phyloP scores from a whole-genome alignment of 1,284 basidiomycete species.

The Bothia castanella region DNA sequence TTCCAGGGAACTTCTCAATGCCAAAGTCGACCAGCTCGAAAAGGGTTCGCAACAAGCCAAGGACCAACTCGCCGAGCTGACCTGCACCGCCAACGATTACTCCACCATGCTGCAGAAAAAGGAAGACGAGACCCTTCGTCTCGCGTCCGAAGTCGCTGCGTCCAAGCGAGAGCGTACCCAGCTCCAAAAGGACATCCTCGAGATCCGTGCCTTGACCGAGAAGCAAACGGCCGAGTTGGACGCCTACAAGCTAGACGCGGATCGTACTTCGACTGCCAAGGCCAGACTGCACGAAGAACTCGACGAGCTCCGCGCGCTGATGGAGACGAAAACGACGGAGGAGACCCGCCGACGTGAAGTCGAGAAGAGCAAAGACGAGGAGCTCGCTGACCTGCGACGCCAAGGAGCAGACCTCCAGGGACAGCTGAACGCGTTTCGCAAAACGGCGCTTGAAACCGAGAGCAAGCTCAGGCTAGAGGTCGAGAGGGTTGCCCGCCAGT shows the following conservation, averaged over 20 bases:
- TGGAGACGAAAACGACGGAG: constrained; percentile 85
- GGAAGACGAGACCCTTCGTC: constrained; percentile 64
- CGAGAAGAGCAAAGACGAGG: constrained; percentile 84
- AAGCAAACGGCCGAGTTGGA: constrained; percentile 64
- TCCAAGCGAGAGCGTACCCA: constrained; percentile 53
- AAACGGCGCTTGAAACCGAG: constrained; percentile 56
- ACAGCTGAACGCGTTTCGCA: constrained; percentile 58
- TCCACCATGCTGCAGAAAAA: constrained; percentile 76
- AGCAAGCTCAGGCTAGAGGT: constrained; percentile 68
- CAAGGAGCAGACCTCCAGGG: constrained; percentile 60
- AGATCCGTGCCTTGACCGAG: constrained; percentile 68
- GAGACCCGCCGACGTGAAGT: constrained; percentile 81
- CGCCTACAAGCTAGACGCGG: constrained; percentile 59
- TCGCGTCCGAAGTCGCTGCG: constrained; percentile 56
- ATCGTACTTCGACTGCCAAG: constrained; percentile 50
- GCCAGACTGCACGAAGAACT: constrained; percentile 76
- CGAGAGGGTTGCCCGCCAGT: constrained; percentile 56
- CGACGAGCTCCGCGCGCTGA: constrained; percentile 77
- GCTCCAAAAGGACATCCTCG: constrained; percentile 57
- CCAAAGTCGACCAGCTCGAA: constrained; percentile 60
- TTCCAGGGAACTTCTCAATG: constrained; percentile 58
- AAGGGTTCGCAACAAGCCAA: constrained; percentile 69
- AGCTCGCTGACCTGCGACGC: constrained; percentile 70
- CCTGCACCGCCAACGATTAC: constrained; percentile 74
- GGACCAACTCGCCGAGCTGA: constrained; percentile 75